Percentiles rank a stretch among this genome's conserved stretches.
Evolutionary conservation across 2,329 filamentous ascomycete species (phyloP).

Genomic region (Remersonia thermophila): DNA sequence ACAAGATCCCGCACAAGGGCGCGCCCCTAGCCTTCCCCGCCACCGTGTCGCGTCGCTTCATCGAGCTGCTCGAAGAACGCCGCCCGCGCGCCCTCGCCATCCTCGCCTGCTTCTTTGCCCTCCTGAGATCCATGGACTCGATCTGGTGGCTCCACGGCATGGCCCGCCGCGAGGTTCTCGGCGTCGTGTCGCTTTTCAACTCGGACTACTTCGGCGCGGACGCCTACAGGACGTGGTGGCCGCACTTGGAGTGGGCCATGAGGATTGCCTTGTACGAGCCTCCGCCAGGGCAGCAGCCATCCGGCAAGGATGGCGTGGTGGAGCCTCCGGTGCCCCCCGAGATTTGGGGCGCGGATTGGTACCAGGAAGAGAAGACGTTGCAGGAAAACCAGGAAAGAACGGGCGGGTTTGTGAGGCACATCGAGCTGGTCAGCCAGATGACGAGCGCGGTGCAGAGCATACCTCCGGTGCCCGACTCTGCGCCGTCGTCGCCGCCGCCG

Average conservation of each 20-base stretch:
- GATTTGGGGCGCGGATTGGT: slow-evolving; percentile 43
- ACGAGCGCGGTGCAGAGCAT: slow-evolving; percentile 21
- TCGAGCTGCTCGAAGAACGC: slow-evolving; percentile 45
- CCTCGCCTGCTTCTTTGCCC: slow-evolving; percentile 53
- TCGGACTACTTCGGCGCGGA: slow-evolving; percentile 34
- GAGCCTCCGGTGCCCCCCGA: slow-evolving; percentile 37
- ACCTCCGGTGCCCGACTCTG: slow-evolving; percentile 16
- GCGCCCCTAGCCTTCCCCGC: slow-evolving; percentile 52
- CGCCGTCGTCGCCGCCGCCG: neutral
- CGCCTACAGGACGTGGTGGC: slow-evolving; percentile 40
- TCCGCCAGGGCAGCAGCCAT: slow-evolving; percentile 2
- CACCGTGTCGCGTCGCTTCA: slow-evolving; percentile 48
- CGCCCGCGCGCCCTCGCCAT: slow-evolving; percentile 51
- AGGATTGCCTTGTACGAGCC: slow-evolving; percentile 47
- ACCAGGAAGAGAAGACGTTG: slow-evolving; percentile 28
- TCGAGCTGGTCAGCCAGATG: slow-evolving; percentile 33
- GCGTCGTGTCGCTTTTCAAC: slow-evolving; percentile 47
- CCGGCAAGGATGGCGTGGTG: slow-evolving; percentile 24
- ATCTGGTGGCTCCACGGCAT: slow-evolving; percentile 62
- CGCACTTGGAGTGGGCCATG: slow-evolving; percentile 48
- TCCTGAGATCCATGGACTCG: slow-evolving; percentile 48
- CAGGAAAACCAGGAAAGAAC: slow-evolving; percentile 19
- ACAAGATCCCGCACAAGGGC: slow-evolving; percentile 45
- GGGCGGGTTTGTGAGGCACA: slow-evolving; percentile 28
- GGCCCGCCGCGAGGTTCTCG: slow-evolving; percentile 51